Percentiles rank a stretch among this genome's conserved stretches.
Evolutionary conservation across 768 basidiomycete genomes (phyloP).

Genomic region (Trametes maxima): DNA sequence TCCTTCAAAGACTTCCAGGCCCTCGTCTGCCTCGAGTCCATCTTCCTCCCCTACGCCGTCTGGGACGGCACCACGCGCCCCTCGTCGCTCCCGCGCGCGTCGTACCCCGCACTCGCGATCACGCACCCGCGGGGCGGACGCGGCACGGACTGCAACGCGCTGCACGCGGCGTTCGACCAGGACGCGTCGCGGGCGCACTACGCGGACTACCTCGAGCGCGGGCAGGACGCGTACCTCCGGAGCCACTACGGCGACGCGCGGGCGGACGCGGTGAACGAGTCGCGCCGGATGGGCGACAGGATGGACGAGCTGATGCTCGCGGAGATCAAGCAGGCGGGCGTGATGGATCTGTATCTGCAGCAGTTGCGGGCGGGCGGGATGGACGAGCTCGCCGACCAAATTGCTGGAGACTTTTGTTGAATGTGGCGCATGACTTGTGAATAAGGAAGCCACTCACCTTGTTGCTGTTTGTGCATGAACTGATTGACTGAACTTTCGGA

Average conservation of each 20-base stretch:
- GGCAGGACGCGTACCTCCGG: slow-evolving; percentile 3
- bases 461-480: too few species aligned
- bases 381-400: slow-evolving; percentile 4
- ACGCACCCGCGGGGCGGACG: background rate
- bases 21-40: background rate
- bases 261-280: background rate
- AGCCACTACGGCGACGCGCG: slow-evolving; percentile 10
- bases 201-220: slow-evolving; percentile 7
- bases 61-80: background rate
- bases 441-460: too few species aligned
- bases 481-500: too few species aligned
- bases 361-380: background rate
- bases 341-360: background rate
- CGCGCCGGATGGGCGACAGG: background rate
- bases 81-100: background rate
- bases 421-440: too few species aligned
- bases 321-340: slow-evolving; percentile 1
- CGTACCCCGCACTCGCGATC: background rate
- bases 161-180: slow-evolving; percentile 2
- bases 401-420: background rate
- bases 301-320: background rate
- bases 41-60: slow-evolving; percentile 3
- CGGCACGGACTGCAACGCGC: background rate
- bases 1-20: slow-evolving; percentile 8
- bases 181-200: slow-evolving; percentile 1